Percentiles rank a stretch among this genome's conserved stretches.
phyloP scores from a whole-genome alignment of 73 alveolate species.

The Halteria grandinella region DNA sequence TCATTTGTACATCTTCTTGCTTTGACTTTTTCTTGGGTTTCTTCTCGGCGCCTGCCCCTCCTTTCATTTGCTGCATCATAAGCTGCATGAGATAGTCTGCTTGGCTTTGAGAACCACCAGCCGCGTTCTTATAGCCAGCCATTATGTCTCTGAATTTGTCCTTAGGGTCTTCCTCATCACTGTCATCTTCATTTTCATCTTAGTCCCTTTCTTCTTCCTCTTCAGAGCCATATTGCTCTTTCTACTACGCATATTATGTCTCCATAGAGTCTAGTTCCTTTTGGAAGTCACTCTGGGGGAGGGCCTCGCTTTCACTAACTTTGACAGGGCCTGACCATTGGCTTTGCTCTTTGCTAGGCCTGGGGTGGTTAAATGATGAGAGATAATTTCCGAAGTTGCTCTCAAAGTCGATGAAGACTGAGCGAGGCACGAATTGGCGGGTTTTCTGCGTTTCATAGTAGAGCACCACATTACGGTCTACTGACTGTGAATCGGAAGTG shows the following conservation, averaged over 20 bases:
- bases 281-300: conserved; percentile 3
- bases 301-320: conserved; percentile 1
- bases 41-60: too few species aligned
- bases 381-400: conserved; percentile 32
- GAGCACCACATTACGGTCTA: conserved; percentile 20
- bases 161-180: conserved; percentile 11
- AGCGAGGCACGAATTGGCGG: conserved; percentile 28
- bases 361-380: conserved; percentile 1
- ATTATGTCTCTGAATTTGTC: conserved; percentile 23
- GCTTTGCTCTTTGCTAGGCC: too few species aligned
- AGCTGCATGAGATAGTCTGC: too few species aligned
- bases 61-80: too few species aligned
- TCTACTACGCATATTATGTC: too few species aligned
- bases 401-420: conserved; percentile 28
- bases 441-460: conserved; percentile 14
- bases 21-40: too few species aligned
- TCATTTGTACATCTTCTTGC: too few species aligned
- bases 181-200: background rate
- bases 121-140: conserved; percentile 7
- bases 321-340: conserved; percentile 15
- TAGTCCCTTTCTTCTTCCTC: background rate
- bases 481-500: background rate
- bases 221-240: conserved; percentile 3
- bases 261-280: conserved; percentile 15
- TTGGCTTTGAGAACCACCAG: background rate